Evolutionary conservation across 2,329 filamentous ascomycete genomes (phyloP).

Genomic region (Fusarium coicis): DNA sequence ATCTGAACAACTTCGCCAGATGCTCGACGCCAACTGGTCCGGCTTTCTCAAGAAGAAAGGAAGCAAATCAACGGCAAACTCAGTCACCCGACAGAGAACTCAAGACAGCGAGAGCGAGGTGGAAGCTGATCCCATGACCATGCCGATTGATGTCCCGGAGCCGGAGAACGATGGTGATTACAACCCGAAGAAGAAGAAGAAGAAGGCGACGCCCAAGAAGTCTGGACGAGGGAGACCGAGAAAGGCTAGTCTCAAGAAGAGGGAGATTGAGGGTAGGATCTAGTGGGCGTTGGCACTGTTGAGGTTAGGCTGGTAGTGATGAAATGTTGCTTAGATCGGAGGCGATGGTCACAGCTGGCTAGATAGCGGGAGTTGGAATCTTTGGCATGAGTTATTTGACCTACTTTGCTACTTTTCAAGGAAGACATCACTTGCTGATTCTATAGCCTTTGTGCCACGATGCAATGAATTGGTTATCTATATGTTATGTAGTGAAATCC

Average conservation of each 20-base stretch:
- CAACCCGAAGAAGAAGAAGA: slow-evolving; percentile 8
- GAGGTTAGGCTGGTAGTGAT: neutral
- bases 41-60: neutral
- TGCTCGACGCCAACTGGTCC: slow-evolving; percentile 9
- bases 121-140: neutral
- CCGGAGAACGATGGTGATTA: slow-evolving; percentile 35
- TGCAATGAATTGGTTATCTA: neutral
- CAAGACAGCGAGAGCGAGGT: neutral
- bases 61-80: neutral
- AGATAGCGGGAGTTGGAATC: neutral
- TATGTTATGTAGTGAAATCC: neutral
- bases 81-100: neutral
- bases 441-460: neutral
- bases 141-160: slow-evolving; percentile 11
- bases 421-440: neutral
- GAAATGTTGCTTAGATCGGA: neutral
- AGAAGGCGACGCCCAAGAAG: neutral
- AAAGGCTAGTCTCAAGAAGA: neutral
- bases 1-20: slow-evolving; percentile 1
- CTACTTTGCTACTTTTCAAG: neutral
- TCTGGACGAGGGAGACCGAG: neutral
- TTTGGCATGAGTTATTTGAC: neutral
- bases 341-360: neutral
- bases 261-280: neutral
- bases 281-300: neutral